A percentile compares a stretch with the other conserved stretches of the same genome.
Evolutionary conservation across 2,329 filamentous ascomycete genomes (phyloP).

Genomic region (Cryoendolithus antarcticus): DNA sequence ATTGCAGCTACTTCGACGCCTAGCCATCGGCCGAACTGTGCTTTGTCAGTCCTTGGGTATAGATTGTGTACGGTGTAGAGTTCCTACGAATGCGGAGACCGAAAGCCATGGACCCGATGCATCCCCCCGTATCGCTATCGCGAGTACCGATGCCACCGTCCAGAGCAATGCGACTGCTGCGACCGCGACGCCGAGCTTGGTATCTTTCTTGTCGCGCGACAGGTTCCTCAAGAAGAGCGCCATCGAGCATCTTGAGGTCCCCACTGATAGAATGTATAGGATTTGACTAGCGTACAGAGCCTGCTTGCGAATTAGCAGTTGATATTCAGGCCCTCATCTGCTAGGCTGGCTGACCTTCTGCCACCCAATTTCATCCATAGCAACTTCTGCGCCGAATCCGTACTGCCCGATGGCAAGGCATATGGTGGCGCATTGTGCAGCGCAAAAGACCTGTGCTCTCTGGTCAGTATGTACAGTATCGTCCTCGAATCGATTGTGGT

Average conservation of each 20-base stretch:
- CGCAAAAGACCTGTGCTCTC: not conserved
- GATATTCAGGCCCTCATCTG: not conserved
- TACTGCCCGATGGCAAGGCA: not conserved
- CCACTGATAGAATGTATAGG: slow-evolving; percentile 1
- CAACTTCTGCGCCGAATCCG: not conserved
- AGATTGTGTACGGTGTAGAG: not conserved
- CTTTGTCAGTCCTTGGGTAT: not conserved
- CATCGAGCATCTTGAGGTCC: slow-evolving; percentile 1
- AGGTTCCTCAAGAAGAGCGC: slow-evolving; percentile 1
- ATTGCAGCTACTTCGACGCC: not conserved
- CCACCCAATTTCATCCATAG: not conserved
- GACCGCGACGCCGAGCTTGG: not conserved
- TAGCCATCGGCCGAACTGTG: slow-evolving; percentile 1
- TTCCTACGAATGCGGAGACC: not conserved
- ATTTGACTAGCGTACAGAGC: not conserved
- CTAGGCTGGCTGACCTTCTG: not conserved
- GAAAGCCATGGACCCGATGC: not conserved
- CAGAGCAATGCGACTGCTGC: not conserved
- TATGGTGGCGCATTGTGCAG: not conserved
- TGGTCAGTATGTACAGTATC: not conserved
- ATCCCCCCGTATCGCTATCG: not conserved
- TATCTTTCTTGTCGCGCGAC: not conserved
- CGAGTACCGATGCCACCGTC: not conserved
- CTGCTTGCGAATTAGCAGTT: not conserved
- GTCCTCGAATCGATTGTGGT: too few relatives aligned